Evolutionary conservation across 331 rosid species (phyloP).

Genomic region (Ulmus americana): DNA sequence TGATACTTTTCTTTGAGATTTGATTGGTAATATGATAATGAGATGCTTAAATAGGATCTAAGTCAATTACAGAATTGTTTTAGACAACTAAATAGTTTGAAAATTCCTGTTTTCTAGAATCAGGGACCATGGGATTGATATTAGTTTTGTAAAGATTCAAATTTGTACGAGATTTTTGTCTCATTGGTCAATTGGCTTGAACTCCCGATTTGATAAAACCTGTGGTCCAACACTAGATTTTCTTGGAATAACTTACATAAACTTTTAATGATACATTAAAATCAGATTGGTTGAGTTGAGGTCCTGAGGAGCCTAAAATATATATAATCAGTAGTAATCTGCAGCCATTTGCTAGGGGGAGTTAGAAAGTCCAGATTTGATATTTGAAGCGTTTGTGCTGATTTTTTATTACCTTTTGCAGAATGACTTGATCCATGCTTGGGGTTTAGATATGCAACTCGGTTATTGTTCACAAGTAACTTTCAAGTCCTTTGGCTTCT

Average conservation of each 20-base stretch:
- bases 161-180: too few species aligned
- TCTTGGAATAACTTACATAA: too few species aligned
- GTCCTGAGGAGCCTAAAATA: not conserved
- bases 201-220: too few species aligned
- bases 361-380: not conserved
- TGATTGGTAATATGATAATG: not conserved
- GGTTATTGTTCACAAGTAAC: conserved; percentile 94
- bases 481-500: conserved; percentile 13
- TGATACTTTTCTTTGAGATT: not conserved
- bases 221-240: too few species aligned
- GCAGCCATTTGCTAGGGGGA: not conserved
- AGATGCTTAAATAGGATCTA: too few species aligned
- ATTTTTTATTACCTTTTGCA: conserved; percentile 27
- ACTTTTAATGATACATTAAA: not conserved
- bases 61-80: too few species aligned
- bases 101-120: too few species aligned
- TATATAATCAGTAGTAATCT: not conserved
- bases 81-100: too few species aligned
- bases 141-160: too few species aligned
- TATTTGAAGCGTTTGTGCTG: conserved; percentile 2
- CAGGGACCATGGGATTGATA: too few species aligned
- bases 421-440: conserved; percentile 93
- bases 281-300: not conserved
- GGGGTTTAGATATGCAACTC: conserved; percentile 87
- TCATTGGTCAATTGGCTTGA: too few species aligned